Conservation (phyloP, 2,329 filamentous ascomycete genomes). For the Cladosporium sp. region DNA sequence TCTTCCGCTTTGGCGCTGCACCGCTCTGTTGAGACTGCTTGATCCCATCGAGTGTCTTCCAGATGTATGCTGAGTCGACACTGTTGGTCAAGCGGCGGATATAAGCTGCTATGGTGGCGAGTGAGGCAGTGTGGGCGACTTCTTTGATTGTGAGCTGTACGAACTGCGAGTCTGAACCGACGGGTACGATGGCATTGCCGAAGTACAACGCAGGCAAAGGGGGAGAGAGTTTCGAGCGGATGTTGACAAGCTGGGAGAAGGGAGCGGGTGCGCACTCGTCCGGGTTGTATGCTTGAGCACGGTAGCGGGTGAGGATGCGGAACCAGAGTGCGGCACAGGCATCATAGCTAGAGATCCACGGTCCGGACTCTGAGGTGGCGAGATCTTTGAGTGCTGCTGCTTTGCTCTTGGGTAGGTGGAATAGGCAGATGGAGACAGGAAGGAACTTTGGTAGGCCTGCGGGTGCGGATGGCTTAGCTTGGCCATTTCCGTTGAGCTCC, state of each 20-base stretch:
- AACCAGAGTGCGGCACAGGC: constrained; percentile 25
- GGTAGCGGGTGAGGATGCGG: constrained; percentile 23
- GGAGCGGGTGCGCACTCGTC: constrained; percentile 11
- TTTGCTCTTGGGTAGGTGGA: neutral
- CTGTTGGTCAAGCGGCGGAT: neutral
- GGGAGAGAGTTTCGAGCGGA: constrained; percentile 18
- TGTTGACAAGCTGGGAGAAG: constrained; percentile 19
- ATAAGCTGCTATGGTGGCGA: neutral
- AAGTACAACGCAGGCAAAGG: constrained; percentile 15
- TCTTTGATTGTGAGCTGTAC: constrained; percentile 17
- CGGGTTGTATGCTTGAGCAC: constrained; percentile 11
- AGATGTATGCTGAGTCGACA: neutral
- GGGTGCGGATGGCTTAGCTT: constrained; percentile 15
- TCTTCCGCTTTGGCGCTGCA: neutral
- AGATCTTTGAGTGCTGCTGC: neutral
- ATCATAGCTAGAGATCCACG: constrained; percentile 5
- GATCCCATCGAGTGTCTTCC: neutral
- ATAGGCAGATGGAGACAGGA: neutral
- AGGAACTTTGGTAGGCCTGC: neutral
- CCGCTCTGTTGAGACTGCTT: neutral
- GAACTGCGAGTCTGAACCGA: constrained; percentile 13
- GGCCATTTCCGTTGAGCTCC: too few species aligned
- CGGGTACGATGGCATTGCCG: constrained; percentile 20
- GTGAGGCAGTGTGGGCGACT: neutral
- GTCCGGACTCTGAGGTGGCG: neutral